Evolutionary conservation across 2,329 filamentous ascomycete species (phyloP), one percentile per base, ranked within the genome.

Genomic region (Claviceps purpurea): DNA sequence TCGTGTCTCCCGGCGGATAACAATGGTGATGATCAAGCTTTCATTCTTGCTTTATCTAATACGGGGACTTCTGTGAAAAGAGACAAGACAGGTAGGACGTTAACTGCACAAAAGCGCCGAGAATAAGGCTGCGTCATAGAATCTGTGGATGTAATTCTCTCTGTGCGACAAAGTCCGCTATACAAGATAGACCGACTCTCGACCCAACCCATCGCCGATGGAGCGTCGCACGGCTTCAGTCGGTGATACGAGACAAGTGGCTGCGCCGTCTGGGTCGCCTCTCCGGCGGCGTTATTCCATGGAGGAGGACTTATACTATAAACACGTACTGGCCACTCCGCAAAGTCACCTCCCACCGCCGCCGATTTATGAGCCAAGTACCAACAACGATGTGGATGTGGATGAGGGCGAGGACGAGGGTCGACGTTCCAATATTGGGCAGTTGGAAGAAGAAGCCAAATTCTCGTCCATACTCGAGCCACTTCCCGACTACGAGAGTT

Each of bases 401-500:
- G 18, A 26, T 43, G 44, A 57, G 59, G 51, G 55, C 16, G 22
- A n/a, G 42, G 14, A 45, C 16, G n/a, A 45, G 16, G 44, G n/a
- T 13, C 43, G 43, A 24, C 24, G 10, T 13, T n/a, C 14, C 13
- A 20, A 24, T 18, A 4, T 58, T 47, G 56, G 50, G 48, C 55
- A 56, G 52, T 53, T 51, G 39, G 47, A 53, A 49, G 48, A 53
- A 49, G 65, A 71, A 56, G 65, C 68, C 50, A 62, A 67, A 40
- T 76, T 80, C 56, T 59, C 63, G 56, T 59, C 63, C 34, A 65
- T 24, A 13, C 37, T n/a, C 38, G 56, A 58, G 24, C 48, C 49
- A 14, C 49, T 81, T 39, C 79, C 80, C n/a, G 59, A 63, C 24
- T 84, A 84, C 62, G 75, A 76, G 47, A 79, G 72, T 59, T 74